Percentiles rank a stretch among this genome's conserved stretches.
Conservation (phyloP, 768 basidiomycete genomes). For the Psilocybe cubensis region DNA sequence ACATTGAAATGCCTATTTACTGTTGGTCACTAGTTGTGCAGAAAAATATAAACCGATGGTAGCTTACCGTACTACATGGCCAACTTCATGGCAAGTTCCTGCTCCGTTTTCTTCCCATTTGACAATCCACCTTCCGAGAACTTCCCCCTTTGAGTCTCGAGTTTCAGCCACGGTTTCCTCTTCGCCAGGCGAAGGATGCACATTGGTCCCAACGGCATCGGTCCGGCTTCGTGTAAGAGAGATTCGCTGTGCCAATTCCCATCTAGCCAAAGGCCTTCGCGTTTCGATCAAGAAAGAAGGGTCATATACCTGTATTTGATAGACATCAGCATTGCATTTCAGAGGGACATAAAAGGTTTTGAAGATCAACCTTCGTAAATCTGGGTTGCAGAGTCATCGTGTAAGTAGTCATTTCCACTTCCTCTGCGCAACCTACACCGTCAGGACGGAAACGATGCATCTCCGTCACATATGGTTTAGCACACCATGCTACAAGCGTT, state of each 20-base stretch:
- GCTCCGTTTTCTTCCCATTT: constrained; percentile 69
- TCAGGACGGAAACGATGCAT: constrained; percentile 56
- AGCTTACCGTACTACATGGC: constrained; percentile 70
- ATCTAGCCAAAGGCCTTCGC: constrained; percentile 73
- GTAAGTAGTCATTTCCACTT: constrained; percentile 72
- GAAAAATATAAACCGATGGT: constrained; percentile 7
- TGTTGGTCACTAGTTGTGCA: not conserved
- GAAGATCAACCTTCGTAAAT: constrained; percentile 56
- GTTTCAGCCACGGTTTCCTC: constrained; percentile 88
- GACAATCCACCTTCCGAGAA: constrained; percentile 80
- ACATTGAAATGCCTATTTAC: constrained; percentile 32
- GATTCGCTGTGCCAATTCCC: constrained; percentile 70
- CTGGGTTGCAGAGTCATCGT: constrained; percentile 62
- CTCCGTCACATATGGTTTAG: constrained; percentile 72
- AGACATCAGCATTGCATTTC: not conserved
- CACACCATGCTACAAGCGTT: constrained; percentile 70
- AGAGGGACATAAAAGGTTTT: not conserved
- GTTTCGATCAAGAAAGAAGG: constrained; percentile 71
- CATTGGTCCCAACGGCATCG: constrained; percentile 29
- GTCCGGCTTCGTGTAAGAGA: constrained; percentile 45
- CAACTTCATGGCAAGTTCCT: constrained; percentile 66
- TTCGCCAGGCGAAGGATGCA: constrained; percentile 41
- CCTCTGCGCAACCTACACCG: constrained; percentile 47
- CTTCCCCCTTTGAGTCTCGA: constrained; percentile 53
- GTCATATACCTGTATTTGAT: constrained; percentile 59